phyloP scores from a whole-genome alignment of 495 filamentous ascomycete genomes.

The Aspergillus leporis region DNA sequence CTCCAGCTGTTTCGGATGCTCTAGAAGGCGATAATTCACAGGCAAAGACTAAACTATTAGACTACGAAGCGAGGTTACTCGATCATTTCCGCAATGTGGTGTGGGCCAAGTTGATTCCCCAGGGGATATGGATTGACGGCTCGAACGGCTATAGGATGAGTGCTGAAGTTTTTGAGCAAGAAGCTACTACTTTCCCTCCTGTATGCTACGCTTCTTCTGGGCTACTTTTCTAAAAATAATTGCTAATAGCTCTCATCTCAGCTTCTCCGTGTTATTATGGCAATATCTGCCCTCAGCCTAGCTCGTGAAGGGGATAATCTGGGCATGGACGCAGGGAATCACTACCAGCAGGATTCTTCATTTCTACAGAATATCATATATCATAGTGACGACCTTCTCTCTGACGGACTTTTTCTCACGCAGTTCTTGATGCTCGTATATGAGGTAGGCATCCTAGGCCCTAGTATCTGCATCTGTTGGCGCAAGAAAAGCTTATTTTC shows the following conservation, averaged over 20 bases:
- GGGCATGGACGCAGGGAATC: conserved; percentile 51
- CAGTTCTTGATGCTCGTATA: conserved; percentile 63
- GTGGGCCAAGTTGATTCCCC: conserved; percentile 39
- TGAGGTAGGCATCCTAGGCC: conserved; percentile 43
- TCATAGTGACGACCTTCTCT: conserved; percentile 51
- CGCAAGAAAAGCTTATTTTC: conserved; percentile 10
- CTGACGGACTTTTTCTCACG: conserved; percentile 57
- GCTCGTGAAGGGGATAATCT: conserved; percentile 46
- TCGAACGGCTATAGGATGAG: conserved; percentile 27
- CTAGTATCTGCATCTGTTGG: background rate
- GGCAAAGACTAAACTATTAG: conserved; percentile 24
- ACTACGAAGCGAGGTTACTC: conserved; percentile 38
- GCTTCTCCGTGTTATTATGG: conserved; percentile 64
- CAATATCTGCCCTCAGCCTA: conserved; percentile 57
- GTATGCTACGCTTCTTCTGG: conserved; percentile 37
- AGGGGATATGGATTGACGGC: background rate
- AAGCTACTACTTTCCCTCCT: conserved; percentile 51
- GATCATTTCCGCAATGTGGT: conserved; percentile 47
- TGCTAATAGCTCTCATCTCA: conserved; percentile 23
- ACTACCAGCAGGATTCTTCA: conserved; percentile 57
- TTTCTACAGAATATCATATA: conserved; percentile 48
- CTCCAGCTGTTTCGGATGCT: conserved; percentile 13
- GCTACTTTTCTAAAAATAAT: conserved; percentile 11
- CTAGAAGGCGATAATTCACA: conserved; percentile 9
- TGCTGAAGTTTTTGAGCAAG: conserved; percentile 49